Percentiles rank a stretch among this genome's conserved stretches.
Conservation (phyloP, 2,329 filamentous ascomycete species). For the Didymella glomerata region DNA sequence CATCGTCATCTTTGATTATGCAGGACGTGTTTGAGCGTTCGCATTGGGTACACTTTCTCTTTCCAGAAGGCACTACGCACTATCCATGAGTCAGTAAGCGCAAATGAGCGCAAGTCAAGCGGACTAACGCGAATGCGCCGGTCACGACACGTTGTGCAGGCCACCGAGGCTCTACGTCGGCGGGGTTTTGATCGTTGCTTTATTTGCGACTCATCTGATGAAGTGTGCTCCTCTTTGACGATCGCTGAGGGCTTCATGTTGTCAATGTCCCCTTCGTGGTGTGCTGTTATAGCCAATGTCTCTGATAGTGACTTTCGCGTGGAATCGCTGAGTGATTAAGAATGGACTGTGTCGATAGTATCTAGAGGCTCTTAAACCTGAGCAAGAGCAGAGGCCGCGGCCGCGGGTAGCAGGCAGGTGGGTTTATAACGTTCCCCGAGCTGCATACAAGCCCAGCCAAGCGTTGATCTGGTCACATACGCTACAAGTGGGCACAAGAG, state of each 20-base stretch:
- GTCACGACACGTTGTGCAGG: constrained; percentile 63
- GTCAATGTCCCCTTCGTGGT: background rate
- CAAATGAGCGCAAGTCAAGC: background rate
- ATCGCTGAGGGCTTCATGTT: background rate
- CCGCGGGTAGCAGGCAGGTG: constrained; percentile 4
- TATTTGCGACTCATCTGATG: constrained; percentile 15
- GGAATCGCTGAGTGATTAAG: background rate
- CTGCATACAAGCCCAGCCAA: constrained; percentile 17
- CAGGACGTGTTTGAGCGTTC: constrained; percentile 61
- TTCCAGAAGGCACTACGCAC: constrained; percentile 64
- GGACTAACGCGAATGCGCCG: constrained; percentile 52
- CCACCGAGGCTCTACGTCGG: constrained; percentile 61
- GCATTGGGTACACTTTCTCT: constrained; percentile 62
- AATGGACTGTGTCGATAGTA: background rate
- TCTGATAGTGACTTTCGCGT: background rate
- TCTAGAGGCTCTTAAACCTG: background rate
- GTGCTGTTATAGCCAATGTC: background rate
- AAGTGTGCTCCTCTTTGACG: constrained; percentile 17
- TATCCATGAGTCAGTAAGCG: constrained; percentile 44
- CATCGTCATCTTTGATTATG: constrained; percentile 67
- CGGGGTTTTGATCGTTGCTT: constrained; percentile 42
- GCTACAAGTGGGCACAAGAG: constrained; percentile 16
- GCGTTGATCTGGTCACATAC: constrained; percentile 10
- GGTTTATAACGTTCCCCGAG: constrained; percentile 15
- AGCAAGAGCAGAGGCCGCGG: background rate